These are phyloP conservation scores for Sporothrix phasma DNA, from an alignment of 2,329 filamentous ascomycete genomes.

Conservation along the genomic window DNA sequence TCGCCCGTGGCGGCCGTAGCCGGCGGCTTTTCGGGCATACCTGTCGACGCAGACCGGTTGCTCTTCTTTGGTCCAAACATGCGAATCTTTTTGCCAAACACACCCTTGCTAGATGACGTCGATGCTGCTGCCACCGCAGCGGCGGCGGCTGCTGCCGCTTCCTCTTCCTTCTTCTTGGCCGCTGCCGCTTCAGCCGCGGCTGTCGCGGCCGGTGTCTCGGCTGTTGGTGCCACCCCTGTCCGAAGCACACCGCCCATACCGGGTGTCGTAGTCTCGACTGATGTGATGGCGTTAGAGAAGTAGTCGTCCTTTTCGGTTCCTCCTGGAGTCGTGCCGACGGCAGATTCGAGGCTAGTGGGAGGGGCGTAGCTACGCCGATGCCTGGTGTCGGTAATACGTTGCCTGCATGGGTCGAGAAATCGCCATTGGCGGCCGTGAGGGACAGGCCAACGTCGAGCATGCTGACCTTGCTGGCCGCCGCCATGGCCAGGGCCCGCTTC, in stretches of 20 bases:
- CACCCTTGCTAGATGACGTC: conserved; percentile 36
- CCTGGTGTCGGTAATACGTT: conserved; percentile 10
- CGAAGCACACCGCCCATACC: conserved; percentile 27
- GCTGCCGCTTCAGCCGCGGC: not conserved
- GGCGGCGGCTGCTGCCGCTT: conserved; percentile 26
- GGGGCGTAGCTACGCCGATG: conserved; percentile 61
- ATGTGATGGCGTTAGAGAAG: conserved; percentile 55
- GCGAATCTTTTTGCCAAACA: conserved; percentile 78
- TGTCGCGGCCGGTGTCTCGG: conserved; percentile 26
- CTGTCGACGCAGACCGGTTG: conserved; percentile 55
- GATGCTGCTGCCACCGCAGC: too few species aligned
- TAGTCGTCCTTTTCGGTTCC: conserved; percentile 60
- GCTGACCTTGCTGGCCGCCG: conserved; percentile 33
- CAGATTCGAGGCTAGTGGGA: conserved; percentile 37
- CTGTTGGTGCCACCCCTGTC: conserved; percentile 36
- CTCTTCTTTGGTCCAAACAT: conserved; percentile 84
- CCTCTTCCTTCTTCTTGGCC: not conserved
- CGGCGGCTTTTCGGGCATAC: conserved; percentile 60
- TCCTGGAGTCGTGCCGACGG: conserved; percentile 29
- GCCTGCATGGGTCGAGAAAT: not conserved
- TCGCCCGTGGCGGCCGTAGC: conserved; percentile 32
- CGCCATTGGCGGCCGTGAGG: not conserved
- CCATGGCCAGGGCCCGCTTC: conserved; percentile 45
- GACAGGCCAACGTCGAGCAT: conserved; percentile 2
- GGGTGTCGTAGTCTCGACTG: conserved; percentile 35